phyloP scores from a whole-genome alignment of 148 eudicot species.

The Rhododendron simsii region DNA sequence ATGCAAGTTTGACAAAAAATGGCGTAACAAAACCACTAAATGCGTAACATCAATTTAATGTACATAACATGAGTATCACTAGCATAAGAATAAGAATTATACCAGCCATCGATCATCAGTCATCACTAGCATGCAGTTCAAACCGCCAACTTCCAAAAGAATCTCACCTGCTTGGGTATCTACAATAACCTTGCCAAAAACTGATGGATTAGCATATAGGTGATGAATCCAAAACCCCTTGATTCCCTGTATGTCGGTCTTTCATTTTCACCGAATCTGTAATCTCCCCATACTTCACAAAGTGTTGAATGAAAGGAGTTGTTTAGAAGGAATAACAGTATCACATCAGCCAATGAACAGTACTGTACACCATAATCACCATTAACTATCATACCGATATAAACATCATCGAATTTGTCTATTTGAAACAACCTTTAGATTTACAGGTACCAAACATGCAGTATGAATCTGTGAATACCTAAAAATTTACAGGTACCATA shows the following conservation, averaged over 20 bases:
- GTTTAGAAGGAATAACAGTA: too few species aligned
- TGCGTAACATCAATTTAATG: too few species aligned
- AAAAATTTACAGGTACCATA: too few species aligned
- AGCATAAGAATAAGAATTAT: background rate
- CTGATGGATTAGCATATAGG: too few species aligned
- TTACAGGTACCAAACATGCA: background rate
- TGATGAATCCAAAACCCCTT: conserved; percentile 25
- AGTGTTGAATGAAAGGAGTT: conserved; percentile 42
- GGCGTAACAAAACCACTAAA: too few species aligned
- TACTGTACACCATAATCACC: background rate
- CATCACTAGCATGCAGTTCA: background rate
- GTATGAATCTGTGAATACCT: background rate
- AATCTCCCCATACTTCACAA: conserved; percentile 73
- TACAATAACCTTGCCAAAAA: conserved; percentile 8
- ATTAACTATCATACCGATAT: background rate
- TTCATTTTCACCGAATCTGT: conserved; percentile 73
- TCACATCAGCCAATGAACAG: background rate
- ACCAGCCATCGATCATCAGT: background rate
- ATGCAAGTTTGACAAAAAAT: too few species aligned
- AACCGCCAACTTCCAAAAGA: background rate
- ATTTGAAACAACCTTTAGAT: background rate
- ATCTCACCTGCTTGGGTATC: conserved; percentile 66
- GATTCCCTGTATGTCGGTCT: conserved; percentile 54
- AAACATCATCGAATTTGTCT: background rate
- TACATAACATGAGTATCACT: too few species aligned